Evolutionary conservation across 1,284 basidiomycete species (phyloP).

Genomic region (Cutaneotrichosporon curvatum): DNA sequence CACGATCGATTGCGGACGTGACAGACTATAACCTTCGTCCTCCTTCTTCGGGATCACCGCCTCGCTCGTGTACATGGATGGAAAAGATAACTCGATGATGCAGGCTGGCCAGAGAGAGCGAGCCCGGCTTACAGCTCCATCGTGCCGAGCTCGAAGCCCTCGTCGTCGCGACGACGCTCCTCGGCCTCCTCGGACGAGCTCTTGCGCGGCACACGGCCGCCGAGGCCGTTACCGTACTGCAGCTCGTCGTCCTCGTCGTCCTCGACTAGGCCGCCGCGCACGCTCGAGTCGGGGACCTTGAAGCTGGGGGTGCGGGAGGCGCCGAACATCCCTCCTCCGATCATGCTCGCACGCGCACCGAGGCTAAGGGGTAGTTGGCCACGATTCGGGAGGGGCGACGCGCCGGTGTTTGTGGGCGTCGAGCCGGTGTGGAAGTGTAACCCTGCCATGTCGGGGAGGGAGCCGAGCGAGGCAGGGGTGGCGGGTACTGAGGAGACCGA

Average conservation of each 20-base stretch:
- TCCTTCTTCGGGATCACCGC: too few species aligned
- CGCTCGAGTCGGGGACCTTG: slow-evolving; percentile 26
- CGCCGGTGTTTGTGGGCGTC: slow-evolving; percentile 15
- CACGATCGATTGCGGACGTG: too few species aligned
- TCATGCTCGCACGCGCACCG: slow-evolving; percentile 30
- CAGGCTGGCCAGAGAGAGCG: too few species aligned
- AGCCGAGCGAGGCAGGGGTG: slow-evolving; percentile 30
- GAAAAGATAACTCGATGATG: too few species aligned
- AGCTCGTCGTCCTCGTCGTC: slow-evolving; percentile 35
- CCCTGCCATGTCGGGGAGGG: slow-evolving; percentile 35
- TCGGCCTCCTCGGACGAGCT: slow-evolving; percentile 33
- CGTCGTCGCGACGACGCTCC: slow-evolving; percentile 24
- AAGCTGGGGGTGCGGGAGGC: slow-evolving; percentile 3
- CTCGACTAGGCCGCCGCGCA: slow-evolving; percentile 32
- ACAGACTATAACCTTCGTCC: too few species aligned
- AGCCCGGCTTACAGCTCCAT: slow-evolving; percentile 16
- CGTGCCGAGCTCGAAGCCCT: slow-evolving; percentile 18
- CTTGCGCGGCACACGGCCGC: slow-evolving; percentile 5
- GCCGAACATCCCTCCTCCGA: slow-evolving; percentile 42
- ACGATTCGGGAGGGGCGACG: slow-evolving; percentile 26
- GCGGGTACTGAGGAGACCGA: slow-evolving; percentile 23
- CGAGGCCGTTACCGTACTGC: neutral
- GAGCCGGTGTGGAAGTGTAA: slow-evolving; percentile 32
- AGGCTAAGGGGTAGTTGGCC: slow-evolving; percentile 18
- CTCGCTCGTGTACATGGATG: too few species aligned